Evolutionary conservation across 2,329 filamentous ascomycete genomes (phyloP), one percentile per base, ranked within the genome.

Genomic region (Fusarium transvaalense): DNA sequence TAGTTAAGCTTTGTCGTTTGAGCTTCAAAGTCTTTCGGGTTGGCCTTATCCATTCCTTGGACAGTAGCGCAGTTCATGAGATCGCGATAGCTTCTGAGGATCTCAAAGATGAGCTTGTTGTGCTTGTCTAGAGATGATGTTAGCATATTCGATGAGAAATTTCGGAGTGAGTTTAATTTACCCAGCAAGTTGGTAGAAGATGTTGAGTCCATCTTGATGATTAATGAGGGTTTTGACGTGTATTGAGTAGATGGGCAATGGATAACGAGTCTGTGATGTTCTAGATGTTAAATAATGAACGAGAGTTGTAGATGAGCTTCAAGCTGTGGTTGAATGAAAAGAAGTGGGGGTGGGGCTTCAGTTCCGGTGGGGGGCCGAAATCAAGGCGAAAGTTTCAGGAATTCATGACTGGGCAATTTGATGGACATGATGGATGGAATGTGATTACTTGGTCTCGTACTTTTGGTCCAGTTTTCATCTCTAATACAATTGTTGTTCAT

Each of bases 51-150:
- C 48, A 81, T 78, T 19, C 79, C 80, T 38, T 82, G 81, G 38
- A 80, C 77, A 31, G 81, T 83, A 48, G 81, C 79, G 76, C 76
- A 81, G 78, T 64, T 64, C 74, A 82, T 81, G 46, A 83, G 79
- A 31, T 77, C 78, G 58, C 80, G 79, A 74, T 82, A 83, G 58
- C 78, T 80, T 13, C 78, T 81, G 46, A 83, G 79, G 54, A 83
- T 78, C 62, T 82, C 79, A 32, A 81, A 82, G 38, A 82, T 76
- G 63, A 83, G 81, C 39, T 81, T 78, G 68, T 83, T 81, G 68
- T 83, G 81, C 31, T 77, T 81, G 72, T 83, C 81, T 82, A n/a
- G 10, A 45, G 23, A 23, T 14, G 19, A 3, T 45, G 17, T 58
- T 41, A 69, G 51, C 32, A 15, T 23, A 21, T 37, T 37, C 21